These are phyloP conservation scores for Croton laevigatus DNA, from an alignment of 441 rosid genomes.

Conservation along the genomic window DNA sequence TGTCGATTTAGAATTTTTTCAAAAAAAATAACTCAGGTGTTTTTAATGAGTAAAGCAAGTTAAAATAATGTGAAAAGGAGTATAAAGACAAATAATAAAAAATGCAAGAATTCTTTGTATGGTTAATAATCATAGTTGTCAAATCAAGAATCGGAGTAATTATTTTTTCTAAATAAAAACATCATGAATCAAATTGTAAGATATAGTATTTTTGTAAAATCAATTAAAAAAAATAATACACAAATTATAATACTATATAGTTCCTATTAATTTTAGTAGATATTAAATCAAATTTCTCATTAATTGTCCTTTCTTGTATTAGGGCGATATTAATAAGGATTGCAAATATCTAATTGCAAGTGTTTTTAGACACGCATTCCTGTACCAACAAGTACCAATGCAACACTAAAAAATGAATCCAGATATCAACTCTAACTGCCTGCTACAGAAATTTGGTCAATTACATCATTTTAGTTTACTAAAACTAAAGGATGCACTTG, in stretches of 20 bases:
- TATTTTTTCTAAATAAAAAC: too few species aligned
- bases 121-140: neutral
- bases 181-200: too few species aligned
- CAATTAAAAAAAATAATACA: neutral
- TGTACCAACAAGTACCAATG: neutral
- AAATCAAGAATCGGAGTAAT: too few species aligned
- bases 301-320: too few species aligned
- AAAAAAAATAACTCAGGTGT: neutral
- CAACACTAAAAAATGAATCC: neutral
- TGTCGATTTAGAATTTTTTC: neutral
- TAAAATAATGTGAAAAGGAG: neutral
- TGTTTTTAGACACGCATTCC: neutral
- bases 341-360: too few species aligned
- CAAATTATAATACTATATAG: too few species aligned
- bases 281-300: too few species aligned
- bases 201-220: neutral
- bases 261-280: too few species aligned
- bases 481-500: conserved; percentile 1
- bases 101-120: neutral
- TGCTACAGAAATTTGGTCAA: neutral
- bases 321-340: too few species aligned
- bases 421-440: neutral
- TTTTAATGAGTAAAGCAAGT: neutral
- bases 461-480: neutral
- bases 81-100: neutral